Evolutionary conservation across 169 alveolate genomes (phyloP), one percentile per base, ranked within the genome.

Genomic region (Plasmodium adleri): DNA sequence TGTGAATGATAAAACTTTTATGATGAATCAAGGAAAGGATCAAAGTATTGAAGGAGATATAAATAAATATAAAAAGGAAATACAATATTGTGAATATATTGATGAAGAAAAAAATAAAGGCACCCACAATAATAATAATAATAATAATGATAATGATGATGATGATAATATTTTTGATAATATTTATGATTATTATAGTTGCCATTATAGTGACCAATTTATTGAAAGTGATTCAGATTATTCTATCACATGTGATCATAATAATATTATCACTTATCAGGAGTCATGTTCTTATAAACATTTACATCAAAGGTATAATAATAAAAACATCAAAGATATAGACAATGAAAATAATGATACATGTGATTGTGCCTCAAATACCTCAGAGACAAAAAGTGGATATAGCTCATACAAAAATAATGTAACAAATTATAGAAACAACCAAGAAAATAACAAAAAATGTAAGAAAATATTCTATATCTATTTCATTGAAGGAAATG

Each of bases 21-120:
- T 32, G 45, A 32, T 32, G 45, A 4, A 5, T 0, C 7, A 5
- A 32, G 3, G 0, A 32, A 32, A 32, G 4, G 45, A 5, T 32
- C 45, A 32, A 32, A 32, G 9, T 32, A 0, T 20, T 60, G 28
- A 26, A 9, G 20, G 26, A 10, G 17, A 60, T 6, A 24, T 20
- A 8, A 39, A 20, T 5, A 13, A 60, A 20, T 1, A 15, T 60
- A 24, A 10, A 24, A 60, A 60, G 13, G 70, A 24, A 60, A 4
- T 60, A 17, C 6, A 60, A 60, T 60, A 60, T 24, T 60, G 45
- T 60, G 70, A 60, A 60, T 60, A 60, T 20, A 6, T 6, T 60
- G 70, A 60, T 24, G 70, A 60, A 1, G 28, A 60, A 10, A 24
- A 0, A 8, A 3, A 24, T 15, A 39, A 60, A 0, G 1, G 5